phyloP scores from a whole-genome alignment of 495 filamentous ascomycete species.

The Annulohypoxylon stygium region DNA sequence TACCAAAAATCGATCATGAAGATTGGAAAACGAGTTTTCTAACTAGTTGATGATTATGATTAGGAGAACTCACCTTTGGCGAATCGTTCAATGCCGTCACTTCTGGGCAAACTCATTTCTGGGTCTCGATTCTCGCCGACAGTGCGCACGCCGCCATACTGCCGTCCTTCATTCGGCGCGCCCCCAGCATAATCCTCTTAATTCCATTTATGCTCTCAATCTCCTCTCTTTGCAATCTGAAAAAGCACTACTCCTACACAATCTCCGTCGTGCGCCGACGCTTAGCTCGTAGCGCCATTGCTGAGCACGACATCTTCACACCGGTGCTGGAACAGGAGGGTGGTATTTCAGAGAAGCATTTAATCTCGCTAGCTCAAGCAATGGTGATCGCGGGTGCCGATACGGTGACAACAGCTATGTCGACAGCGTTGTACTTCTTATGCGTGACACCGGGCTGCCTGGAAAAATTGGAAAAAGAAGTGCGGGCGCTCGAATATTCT shows the following conservation, averaged over 20 bases:
- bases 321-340: constrained; percentile 33
- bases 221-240: constrained; percentile 34
- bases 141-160: constrained; percentile 43
- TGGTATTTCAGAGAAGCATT: constrained; percentile 22
- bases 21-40: not conserved
- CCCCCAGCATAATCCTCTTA: constrained; percentile 31
- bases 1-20: not conserved
- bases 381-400: constrained; percentile 51
- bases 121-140: constrained; percentile 53
- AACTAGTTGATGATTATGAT: not conserved
- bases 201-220: constrained; percentile 39
- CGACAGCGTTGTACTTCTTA: constrained; percentile 46
- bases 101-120: constrained; percentile 59
- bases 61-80: constrained; percentile 53
- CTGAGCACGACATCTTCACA: constrained; percentile 28
- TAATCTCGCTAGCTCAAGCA: constrained; percentile 42
- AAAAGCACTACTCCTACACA: constrained; percentile 46
- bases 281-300: not conserved
- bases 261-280: constrained; percentile 29
- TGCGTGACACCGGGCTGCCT: constrained; percentile 49
- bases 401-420: constrained; percentile 44
- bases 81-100: constrained; percentile 65
- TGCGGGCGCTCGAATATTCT: constrained; percentile 34
- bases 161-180: constrained; percentile 26
- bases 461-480: constrained; percentile 54